These are phyloP conservation scores for Nasturtium officinale DNA, from an alignment of 345 rosid species.

Conservation along the genomic window DNA sequence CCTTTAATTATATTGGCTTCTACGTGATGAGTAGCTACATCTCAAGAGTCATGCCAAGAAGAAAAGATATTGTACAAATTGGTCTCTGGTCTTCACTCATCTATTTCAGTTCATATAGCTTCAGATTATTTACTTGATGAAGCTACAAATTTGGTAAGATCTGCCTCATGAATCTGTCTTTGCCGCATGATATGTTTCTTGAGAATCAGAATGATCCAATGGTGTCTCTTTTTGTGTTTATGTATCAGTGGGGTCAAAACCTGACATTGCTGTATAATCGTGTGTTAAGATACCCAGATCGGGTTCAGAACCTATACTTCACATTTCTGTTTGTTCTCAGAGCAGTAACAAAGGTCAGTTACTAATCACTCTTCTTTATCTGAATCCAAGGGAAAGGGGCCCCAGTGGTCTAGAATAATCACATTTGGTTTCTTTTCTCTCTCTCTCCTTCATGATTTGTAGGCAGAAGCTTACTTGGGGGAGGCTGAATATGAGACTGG, in stretches of 20 bases:
- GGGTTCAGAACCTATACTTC: constrained; percentile 86
- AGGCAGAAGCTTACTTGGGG: constrained; percentile 82
- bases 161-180: constrained; percentile 2
- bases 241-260: constrained; percentile 93
- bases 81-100: constrained; percentile 97
- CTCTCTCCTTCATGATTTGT: constrained; percentile 28
- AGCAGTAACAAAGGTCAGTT: constrained; percentile 81
- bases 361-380: constrained; percentile 9
- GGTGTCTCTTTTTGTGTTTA: constrained; percentile 22
- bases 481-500: constrained; percentile 90
- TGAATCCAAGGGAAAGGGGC: not conserved
- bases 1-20: constrained; percentile 13
- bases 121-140: constrained; percentile 91
- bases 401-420: constrained; percentile 5
- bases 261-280: constrained; percentile 76
- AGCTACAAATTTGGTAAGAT: constrained; percentile 58
- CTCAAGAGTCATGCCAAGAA: constrained; percentile 78
- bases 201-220: not conserved
- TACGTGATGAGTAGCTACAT: constrained; percentile 57
- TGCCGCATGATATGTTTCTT: constrained; percentile 1
- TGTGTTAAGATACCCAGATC: constrained; percentile 81
- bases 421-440: not conserved
- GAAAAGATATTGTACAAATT: constrained; percentile 83
- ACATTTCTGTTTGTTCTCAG: constrained; percentile 91
- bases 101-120: constrained; percentile 88